These are phyloP conservation scores for Colletotrichum cordylinicola DNA, from an alignment of 2,329 filamentous ascomycete genomes.

Conservation along the genomic window DNA sequence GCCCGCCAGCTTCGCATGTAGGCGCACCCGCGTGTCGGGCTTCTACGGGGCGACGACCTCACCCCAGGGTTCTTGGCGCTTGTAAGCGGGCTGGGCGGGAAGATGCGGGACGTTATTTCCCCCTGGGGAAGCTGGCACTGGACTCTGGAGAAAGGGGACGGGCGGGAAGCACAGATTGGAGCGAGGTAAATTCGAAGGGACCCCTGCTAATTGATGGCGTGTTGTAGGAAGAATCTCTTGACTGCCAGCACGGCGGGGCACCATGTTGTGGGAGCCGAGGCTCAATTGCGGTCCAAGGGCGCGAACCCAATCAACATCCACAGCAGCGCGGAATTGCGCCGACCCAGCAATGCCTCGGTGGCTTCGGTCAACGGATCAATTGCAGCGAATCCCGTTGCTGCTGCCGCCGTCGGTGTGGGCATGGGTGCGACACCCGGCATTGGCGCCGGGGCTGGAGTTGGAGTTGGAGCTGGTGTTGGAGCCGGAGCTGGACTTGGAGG, in stretches of 20 bases:
- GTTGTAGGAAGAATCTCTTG: constrained; percentile 48
- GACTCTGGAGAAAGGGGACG: background rate
- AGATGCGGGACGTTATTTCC: background rate
- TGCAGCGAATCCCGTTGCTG: constrained; percentile 1
- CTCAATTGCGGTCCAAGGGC: constrained; percentile 46
- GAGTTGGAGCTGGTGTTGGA: constrained; percentile 12
- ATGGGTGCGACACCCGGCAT: background rate
- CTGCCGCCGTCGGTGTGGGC: background rate
- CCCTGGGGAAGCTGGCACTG: background rate
- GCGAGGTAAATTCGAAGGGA: background rate
- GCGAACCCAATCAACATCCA: constrained; percentile 37
- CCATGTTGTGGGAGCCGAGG: constrained; percentile 45
- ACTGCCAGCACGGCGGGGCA: constrained; percentile 42
- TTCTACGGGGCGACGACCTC: background rate
- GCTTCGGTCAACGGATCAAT: constrained; percentile 29
- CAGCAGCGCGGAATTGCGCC: constrained; percentile 41
- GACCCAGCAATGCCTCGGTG: constrained; percentile 37
- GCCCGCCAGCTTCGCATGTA: background rate
- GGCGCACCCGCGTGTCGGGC: background rate
- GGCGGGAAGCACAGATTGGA: background rate
- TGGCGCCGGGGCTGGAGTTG: constrained; percentile 18
- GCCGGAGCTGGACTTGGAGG: constrained; percentile 3
- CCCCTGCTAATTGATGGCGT: background rate
- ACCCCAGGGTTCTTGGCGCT: background rate
- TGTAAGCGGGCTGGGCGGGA: background rate